A percentile compares a stretch with the other conserved stretches of the same genome.
phyloP scores from a whole-genome alignment of 495 filamentous ascomycete species.

The Neurospora sp. region DNA sequence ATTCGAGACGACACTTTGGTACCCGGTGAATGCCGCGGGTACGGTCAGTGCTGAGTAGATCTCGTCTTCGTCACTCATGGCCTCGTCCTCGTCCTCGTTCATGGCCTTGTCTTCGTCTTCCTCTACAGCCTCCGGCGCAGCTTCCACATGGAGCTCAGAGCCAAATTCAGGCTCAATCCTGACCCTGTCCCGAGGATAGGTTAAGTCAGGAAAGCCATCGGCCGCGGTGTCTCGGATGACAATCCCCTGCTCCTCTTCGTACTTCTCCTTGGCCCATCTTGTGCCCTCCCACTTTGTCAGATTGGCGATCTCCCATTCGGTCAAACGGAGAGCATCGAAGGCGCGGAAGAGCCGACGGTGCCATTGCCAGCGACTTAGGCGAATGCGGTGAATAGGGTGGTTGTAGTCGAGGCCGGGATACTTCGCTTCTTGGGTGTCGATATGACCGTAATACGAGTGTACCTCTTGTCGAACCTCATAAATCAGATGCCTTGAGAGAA shows the following conservation, averaged over 20 bases:
- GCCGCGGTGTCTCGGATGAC: conserved; percentile 70
- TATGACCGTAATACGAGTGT: conserved; percentile 72
- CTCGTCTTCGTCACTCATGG: conserved; percentile 48
- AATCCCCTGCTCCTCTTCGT: conserved; percentile 66
- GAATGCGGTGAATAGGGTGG: conserved; percentile 67
- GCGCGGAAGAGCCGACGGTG: conserved; percentile 73
- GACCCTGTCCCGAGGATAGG: conserved; percentile 36
- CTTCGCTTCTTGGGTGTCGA: conserved; percentile 77
- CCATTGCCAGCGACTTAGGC: conserved; percentile 70
- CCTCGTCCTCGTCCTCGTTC: conserved; percentile 37
- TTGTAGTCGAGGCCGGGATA: conserved; percentile 89
- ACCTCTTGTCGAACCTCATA: conserved; percentile 84
- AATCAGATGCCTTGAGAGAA: conserved; percentile 57
- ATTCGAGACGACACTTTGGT: background rate
- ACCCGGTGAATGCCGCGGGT: background rate
- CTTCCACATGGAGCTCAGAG: background rate
- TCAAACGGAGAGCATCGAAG: conserved; percentile 71
- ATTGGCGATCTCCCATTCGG: conserved; percentile 60
- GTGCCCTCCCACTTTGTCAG: conserved; percentile 94
- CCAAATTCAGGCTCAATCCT: conserved; percentile 21
- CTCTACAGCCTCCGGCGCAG: background rate
- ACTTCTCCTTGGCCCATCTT: conserved; percentile 75
- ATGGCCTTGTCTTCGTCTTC: conserved; percentile 13
- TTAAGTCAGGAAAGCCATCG: conserved; percentile 48
- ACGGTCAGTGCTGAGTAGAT: conserved; percentile 30